A percentile compares a stretch with the other conserved stretches of the same genome.
Evolutionary conservation across 495 filamentous ascomycete species (phyloP).

Genomic region (Aspergillus kassunensis): DNA sequence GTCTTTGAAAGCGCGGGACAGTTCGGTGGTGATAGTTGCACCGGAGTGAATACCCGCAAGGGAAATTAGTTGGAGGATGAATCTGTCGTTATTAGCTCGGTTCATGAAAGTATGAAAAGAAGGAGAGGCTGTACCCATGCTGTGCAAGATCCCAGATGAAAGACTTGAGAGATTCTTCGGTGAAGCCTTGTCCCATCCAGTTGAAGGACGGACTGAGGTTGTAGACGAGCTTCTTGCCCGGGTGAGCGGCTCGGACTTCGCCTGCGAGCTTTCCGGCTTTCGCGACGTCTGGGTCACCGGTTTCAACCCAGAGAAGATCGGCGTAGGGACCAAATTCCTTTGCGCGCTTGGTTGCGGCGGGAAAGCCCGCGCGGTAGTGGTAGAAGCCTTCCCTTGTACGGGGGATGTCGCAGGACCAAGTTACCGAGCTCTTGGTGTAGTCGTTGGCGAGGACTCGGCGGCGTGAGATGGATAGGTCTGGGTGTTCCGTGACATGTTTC

Average conservation of each 20-base stretch:
- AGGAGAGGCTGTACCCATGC: slow-evolving; percentile 58
- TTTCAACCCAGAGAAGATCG: slow-evolving; percentile 96
- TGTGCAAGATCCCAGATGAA: slow-evolving; percentile 96
- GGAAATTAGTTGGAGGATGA: slow-evolving; percentile 89
- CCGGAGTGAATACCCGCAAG: slow-evolving; percentile 87
- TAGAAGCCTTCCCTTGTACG: slow-evolving; percentile 95
- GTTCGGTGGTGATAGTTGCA: slow-evolving; percentile 80
- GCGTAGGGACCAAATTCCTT: slow-evolving; percentile 88
- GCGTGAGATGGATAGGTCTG: slow-evolving; percentile 69
- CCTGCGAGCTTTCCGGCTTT: slow-evolving; percentile 71
- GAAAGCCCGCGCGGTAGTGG: slow-evolving; percentile 86
- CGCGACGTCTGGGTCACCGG: slow-evolving; percentile 76
- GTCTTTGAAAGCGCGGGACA: slow-evolving; percentile 75
- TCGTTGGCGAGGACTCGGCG: slow-evolving; percentile 66
- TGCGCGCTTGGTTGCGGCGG: slow-evolving; percentile 87
- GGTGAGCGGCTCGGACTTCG: slow-evolving; percentile 60
- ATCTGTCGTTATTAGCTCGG: slow-evolving; percentile 37
- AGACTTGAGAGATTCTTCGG: slow-evolving; percentile 67
- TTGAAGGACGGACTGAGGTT: slow-evolving; percentile 96
- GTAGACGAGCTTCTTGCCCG: slow-evolving; percentile 89
- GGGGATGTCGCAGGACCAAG: slow-evolving; percentile 87
- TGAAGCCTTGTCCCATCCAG: slow-evolving; percentile 95
- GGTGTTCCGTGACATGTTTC: slow-evolving; percentile 51
- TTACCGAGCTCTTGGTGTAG: slow-evolving; percentile 61
- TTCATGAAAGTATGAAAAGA: neutral